Base-by-base conservation (phyloP, 2,329 filamentous ascomycete species). In the Monosporascus sp. region DNA sequence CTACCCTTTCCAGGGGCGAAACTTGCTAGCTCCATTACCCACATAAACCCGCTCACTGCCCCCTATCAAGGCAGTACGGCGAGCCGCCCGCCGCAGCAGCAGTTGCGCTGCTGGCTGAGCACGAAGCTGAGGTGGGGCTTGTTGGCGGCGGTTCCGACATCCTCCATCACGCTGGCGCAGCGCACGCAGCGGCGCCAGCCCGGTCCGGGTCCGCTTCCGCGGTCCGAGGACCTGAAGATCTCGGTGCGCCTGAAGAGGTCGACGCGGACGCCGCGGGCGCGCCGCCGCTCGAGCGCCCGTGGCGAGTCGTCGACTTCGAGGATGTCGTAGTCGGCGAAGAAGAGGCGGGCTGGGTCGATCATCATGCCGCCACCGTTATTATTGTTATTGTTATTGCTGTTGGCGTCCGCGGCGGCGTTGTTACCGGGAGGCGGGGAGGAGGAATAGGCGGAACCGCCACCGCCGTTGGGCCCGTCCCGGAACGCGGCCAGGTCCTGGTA, bases 251-350 rank as follows among this genome's bases (percentile, higher is more conserved):
- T 81, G 68, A 86, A 89, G 9, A 78, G 69, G 58, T 83, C 81
- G 6, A 83, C 68, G 51, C 77, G 74, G 6, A 64, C 59, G 1
- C 71, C 69, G 38, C 62, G 70, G 2, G 66, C 65, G 53, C 66
- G 70, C 53, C 71, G 70, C 20, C 64, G 62, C 3, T 65, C 68
- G 14, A 81, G 64, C 5, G 78, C 80, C 18, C 73, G 72, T 15
- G 70, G 69, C 54, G 85, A 82, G 50, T 85, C 79, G 9, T 80
- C 77, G 15, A 90, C 74, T 5, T 87, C 87, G 11, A 94, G 75
- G 65, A 89, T 80, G 48, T 76, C 77, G 52, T 85, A 89, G 65
- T 94, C 83, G 48, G 82, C 81, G 69, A 90, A 88, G 70, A 88
- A 89, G 48, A 96, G 75, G 55, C 79, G 79, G 9, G 85, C 80